Evolutionary conservation across 352 stramenopile genomes (phyloP).

Genomic region (Phytophthora hibernalis): DNA sequence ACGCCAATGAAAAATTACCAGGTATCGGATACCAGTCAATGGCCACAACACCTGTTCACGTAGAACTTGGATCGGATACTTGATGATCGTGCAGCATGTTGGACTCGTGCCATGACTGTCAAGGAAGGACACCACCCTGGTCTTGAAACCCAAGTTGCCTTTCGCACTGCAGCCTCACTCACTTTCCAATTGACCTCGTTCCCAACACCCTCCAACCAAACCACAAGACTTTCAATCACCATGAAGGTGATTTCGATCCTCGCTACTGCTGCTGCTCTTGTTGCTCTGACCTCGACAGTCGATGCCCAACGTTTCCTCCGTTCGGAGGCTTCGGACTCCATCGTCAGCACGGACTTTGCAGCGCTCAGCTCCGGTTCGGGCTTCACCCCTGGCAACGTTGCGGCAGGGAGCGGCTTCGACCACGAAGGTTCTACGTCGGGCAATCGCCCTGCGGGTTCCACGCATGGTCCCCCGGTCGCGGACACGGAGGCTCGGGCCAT

Average conservation of each 20-base stretch:
- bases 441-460: conserved; percentile 15
- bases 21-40: conserved; percentile 16
- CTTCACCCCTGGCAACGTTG: conserved; percentile 28
- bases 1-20: conserved; percentile 7
- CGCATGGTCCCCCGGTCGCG: conserved; percentile 17
- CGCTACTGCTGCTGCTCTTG: conserved; percentile 2
- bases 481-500: conserved; percentile 17
- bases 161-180: neutral
- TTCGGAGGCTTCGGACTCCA: conserved; percentile 26
- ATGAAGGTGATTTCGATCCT: conserved; percentile 32
- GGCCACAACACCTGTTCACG: conserved; percentile 13
- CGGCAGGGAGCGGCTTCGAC: conserved; percentile 20
- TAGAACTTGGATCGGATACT: conserved; percentile 19
- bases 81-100: conserved; percentile 3
- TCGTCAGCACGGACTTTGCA: conserved; percentile 26
- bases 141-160: neutral
- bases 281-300: conserved; percentile 15
- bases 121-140: neutral
- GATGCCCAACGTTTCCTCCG: conserved; percentile 32
- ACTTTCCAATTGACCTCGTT: conserved; percentile 24
- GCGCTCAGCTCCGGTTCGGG: conserved; percentile 18
- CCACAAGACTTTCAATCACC: neutral
- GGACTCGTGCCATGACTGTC: conserved; percentile 10
- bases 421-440: conserved; percentile 7
- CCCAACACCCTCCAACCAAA: conserved; percentile 5